Evolutionary conservation across 176 grass and related monocot genomes (phyloP), one percentile per base, ranked within the genome.

Genomic region (Elaeis guineensis): DNA sequence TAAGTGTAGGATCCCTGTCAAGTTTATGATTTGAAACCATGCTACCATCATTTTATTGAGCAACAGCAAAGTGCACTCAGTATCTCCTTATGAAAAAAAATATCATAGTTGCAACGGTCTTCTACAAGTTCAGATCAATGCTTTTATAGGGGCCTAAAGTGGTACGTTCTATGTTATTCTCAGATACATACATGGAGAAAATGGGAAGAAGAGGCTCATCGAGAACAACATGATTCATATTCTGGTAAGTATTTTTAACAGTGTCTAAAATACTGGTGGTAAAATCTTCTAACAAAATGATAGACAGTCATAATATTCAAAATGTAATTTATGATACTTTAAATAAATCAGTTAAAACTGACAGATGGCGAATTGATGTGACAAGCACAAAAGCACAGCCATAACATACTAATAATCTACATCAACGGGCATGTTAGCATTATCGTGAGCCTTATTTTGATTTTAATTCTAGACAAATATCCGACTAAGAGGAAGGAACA

Each of bases 141-240:
- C 17, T 8, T 12, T 28, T 5, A 6, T 25, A 3, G 25, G n/a
- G 9, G n/a, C 17, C 19, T 77, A 66, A 67, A 20, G 55, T 55
- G 55, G 18, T 9, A 12, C 5, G 8, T 68, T 16, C 18, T 32
- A 29, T 67, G 50, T 67, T 67, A 21, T 68, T 25, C 19, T 25
- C 11, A 96, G 92, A 78, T 88, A 55, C 87, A 97, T 83, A 85
- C 85, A 61, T 97, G 87, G 93, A 88, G 93, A 69, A 85, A 82
- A 77, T 97, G 93, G 93, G 93, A 97, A 70, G 93, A 97, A 65
- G 93, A 97, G 85, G 93, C 93, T 63, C 83, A 75, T 35, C 72
- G 78, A 71, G 87, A 90, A 80, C 89, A 85, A 19, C 74, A 91
- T 1, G 78, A 97, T 58, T 69, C 78, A 54, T 89, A 87, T 75